A percentile compares a stretch with the other conserved stretches of the same genome.
These are phyloP conservation scores for Crithidia fasciculata DNA, from an alignment of 208 protist species.

Conservation along the genomic window DNA sequence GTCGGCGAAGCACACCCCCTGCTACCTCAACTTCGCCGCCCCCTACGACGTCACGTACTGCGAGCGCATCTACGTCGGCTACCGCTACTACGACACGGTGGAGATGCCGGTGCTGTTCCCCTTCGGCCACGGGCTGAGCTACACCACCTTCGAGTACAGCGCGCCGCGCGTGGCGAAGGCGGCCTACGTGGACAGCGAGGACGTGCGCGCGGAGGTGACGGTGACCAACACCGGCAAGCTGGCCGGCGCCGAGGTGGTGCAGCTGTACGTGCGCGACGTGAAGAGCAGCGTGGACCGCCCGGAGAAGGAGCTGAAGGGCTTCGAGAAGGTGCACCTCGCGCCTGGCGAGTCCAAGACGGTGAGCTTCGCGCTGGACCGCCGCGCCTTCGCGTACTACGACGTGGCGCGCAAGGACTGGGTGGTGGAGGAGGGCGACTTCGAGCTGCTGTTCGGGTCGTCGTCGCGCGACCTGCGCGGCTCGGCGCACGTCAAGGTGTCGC, in stretches of 20 bases:
- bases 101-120: conserved; percentile 6
- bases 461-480: conserved; percentile 21
- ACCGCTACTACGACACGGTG: conserved; percentile 13
- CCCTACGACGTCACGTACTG: conserved; percentile 12
- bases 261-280: conserved; percentile 22
- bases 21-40: conserved; percentile 13
- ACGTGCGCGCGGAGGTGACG: conserved; percentile 16
- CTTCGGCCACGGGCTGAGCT: conserved; percentile 19
- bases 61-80: conserved; percentile 16
- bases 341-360: conserved; percentile 24
- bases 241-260: conserved; percentile 18
- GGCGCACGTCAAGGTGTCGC: neutral
- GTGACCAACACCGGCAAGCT: conserved; percentile 15
- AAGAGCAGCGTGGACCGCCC: conserved; percentile 14
- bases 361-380: conserved; percentile 19
- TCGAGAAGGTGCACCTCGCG: conserved; percentile 27
- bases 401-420: conserved; percentile 27
- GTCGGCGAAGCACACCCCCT: neutral
- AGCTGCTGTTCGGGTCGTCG: conserved; percentile 23
- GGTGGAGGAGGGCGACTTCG: conserved; percentile 26
- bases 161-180: conserved; percentile 20
- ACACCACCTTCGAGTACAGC: conserved; percentile 16
- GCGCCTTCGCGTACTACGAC: conserved; percentile 29
- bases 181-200: conserved; percentile 16
- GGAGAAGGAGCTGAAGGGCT: conserved; percentile 20